Conservation (phyloP, 2,329 filamentous ascomycete species). For the Sporothrix protearum region DNA sequence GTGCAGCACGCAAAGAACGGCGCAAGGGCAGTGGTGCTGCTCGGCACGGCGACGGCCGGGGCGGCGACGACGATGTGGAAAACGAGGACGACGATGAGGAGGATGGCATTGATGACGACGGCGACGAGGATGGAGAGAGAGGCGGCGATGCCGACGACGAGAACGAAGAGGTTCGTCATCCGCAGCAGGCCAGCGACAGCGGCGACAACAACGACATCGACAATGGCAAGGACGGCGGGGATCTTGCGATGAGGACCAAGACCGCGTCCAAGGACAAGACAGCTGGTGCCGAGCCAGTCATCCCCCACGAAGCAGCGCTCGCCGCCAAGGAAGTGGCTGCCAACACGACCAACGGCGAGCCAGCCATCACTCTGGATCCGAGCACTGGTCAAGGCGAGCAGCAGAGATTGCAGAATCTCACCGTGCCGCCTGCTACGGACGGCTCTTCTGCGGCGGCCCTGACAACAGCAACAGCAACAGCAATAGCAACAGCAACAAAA, state of each 20-base stretch:
- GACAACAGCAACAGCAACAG: no score
- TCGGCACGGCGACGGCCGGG: constrained; percentile 31
- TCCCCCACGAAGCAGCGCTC: background rate
- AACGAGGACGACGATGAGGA: constrained; percentile 19
- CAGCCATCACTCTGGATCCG: background rate
- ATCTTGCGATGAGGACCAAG: background rate
- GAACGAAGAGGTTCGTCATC: background rate
- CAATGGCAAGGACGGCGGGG: background rate
- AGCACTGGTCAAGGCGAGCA: background rate
- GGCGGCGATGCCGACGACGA: background rate
- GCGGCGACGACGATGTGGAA: background rate
- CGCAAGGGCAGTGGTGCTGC: constrained; percentile 30
- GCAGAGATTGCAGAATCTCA: background rate
- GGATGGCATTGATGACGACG: constrained; percentile 28
- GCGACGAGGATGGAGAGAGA: background rate
- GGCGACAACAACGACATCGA: background rate
- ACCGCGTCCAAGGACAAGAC: background rate
- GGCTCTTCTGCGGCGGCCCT: background rate
- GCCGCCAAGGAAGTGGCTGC: background rate
- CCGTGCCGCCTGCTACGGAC: background rate
- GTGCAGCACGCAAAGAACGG: constrained; percentile 26
- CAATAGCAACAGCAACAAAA: no score
- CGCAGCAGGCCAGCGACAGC: background rate
- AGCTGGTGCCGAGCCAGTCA: background rate
- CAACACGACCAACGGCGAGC: background rate